Base-by-base conservation (phyloP, 2,329 filamentous ascomycete genomes). In the Talaromyces rugulosus region DNA sequence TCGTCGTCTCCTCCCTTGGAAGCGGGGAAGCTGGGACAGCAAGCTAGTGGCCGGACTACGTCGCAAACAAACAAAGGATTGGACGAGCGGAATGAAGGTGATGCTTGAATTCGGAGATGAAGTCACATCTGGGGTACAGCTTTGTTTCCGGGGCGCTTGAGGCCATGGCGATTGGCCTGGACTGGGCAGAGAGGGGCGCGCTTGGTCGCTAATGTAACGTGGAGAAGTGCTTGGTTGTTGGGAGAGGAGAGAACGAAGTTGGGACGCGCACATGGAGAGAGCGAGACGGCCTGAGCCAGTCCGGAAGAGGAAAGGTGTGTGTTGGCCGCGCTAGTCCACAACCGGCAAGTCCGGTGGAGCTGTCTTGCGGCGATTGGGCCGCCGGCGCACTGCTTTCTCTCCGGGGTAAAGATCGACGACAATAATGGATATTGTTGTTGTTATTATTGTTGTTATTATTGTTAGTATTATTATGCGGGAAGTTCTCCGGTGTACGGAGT, bases 1-100 rank as follows among this genome's bases (percentile, higher is more conserved):
- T 56, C 50, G 28, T 14, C 54, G 28, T 14, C 54, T 44, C 56
- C 51, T 55, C 30, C 34, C 56, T 33, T 47, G 33, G 55, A 58
- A 33, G 60, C 56, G 60, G 60, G 61, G 56, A 62, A 62, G 31
- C 42, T 31, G n/a, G 56, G 12, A 27, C 11, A 36, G 42, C 56
- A 56, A 12, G 50, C 50, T 31, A 53, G 28, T 9, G 27, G 28
- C 23, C 28, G 44, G 5, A 8, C 16, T 30, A 31, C 31, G 50
- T 27, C 27, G 50, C 5, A 12, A 56, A 40, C 54, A 27, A 56
- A 28, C 16, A 42, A 36, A 56, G 44, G 60, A 61, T 52, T 31
- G 52, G 59, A 12, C 47, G n/a, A 60, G 42, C 27, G 51, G 47
- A 11, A 55, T 34, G 23, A 31, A 52, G 12, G 27, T 53, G 34